Base-by-base conservation (phyloP, 1,139 yeast genomes). In the Saccharomycopsis crataegensis region DNA sequence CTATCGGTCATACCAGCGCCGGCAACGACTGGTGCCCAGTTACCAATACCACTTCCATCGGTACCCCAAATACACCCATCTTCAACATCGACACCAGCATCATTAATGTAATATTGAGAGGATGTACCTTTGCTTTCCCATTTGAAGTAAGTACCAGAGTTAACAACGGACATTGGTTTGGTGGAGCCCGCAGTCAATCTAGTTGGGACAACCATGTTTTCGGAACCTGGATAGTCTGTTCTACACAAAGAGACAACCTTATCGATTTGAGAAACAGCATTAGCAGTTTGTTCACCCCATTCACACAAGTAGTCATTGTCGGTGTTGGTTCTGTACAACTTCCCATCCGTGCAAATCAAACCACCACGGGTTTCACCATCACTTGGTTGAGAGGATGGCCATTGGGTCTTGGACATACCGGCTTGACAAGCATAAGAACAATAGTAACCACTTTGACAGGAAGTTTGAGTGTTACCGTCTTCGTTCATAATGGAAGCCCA, bases 351-450 rank as follows among this genome's bases (percentile, higher is more conserved):
- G 77, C 94, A 86, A 62, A 70, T 69, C 65, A 86, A 76, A 62
- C 94, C 94, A 72, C 94, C 94, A 59, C 85, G 81, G 49, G 91
- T 83, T 60, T 82, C 82, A 74, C 94, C 94, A 65, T 71, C 76
- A 48, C 80, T 60, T 56, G 93, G 93, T 71, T 86, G 94, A 37
- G 68, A 61, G 38, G 79, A 70, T 57, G 94, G 94, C 90, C 90
- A 86, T 74, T 86, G 94, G 58, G 93, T 85, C 76, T 86, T 86
- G 63, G 93, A 84, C 93, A 85, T 85, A 79, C 94, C 94, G 56
- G 93, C 79, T 72, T 85, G 91, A 72, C 94, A 86, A 59, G 93
- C 89, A 67, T 86, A 86, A 56, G 93, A 86, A 71, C 94, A 86
- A 77, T 83, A 84, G 64, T 78, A 77, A 57, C 90, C 93, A 59